These are phyloP conservation scores for Calcarisporium arbuscula DNA, from an alignment of 2,329 filamentous ascomycete genomes.

Conservation along the genomic window DNA sequence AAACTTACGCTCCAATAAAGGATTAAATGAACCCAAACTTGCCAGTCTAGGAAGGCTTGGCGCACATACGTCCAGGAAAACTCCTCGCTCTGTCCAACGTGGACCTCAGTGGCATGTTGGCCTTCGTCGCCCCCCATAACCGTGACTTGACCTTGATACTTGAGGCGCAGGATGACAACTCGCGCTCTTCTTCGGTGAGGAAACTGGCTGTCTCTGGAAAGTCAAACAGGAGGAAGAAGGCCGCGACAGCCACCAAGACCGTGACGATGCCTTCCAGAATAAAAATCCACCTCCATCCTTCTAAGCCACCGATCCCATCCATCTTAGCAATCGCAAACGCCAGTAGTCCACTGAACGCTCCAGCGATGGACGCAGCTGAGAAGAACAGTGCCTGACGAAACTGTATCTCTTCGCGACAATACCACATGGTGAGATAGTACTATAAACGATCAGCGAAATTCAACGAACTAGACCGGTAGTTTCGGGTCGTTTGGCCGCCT, in stretches of 20 bases:
- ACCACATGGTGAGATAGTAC: constrained; percentile 54
- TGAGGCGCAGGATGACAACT: constrained; percentile 64
- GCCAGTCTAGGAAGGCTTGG: constrained; percentile 71
- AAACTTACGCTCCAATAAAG: constrained; percentile 57
- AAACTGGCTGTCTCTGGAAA: constrained; percentile 76
- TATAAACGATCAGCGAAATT: constrained; percentile 14
- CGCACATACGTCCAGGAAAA: constrained; percentile 72
- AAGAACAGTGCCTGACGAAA: constrained; percentile 68
- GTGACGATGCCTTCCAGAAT: constrained; percentile 66
- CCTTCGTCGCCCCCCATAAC: constrained; percentile 8
- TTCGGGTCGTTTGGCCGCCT: constrained; percentile 4
- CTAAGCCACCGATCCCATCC: constrained; percentile 54
- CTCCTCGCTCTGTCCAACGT: constrained; percentile 60
- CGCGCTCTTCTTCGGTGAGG: constrained; percentile 63
- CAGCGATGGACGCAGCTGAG: constrained; percentile 72
- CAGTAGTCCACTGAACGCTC: constrained; percentile 68
- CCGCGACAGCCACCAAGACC: constrained; percentile 56
- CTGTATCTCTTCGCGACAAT: constrained; percentile 50
- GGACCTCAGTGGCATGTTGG: constrained; percentile 8
- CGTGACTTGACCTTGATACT: constrained; percentile 48
- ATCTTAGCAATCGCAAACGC: constrained; percentile 66
- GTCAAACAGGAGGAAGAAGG: constrained; percentile 70
- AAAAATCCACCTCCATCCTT: constrained; percentile 61
- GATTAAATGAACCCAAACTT: constrained; percentile 58
- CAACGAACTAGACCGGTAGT: no score